These are phyloP conservation scores for Trichoderma sp. DNA, from an alignment of 2,329 filamentous ascomycete species.

Conservation along the genomic window DNA sequence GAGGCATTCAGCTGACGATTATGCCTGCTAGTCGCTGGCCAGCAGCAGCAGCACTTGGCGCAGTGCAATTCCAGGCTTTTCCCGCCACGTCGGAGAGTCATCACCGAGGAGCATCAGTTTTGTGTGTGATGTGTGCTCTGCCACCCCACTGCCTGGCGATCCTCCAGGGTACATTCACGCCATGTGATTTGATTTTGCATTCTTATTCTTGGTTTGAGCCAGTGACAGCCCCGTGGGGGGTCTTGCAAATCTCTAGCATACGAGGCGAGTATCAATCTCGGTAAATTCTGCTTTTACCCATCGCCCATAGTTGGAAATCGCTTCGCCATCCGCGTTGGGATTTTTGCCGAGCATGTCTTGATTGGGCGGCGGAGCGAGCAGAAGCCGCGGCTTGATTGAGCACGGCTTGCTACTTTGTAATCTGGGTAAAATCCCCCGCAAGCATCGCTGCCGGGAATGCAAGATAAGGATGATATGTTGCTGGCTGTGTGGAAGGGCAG, in stretches of 20 bases:
- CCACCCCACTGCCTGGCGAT: slow-evolving; percentile 9
- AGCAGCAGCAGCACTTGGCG: neutral
- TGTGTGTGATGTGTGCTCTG: neutral
- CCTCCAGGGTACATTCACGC: slow-evolving; percentile 8
- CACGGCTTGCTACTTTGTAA: neutral
- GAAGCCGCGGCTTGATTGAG: neutral
- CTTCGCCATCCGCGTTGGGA: neutral
- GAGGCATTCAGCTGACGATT: neutral
- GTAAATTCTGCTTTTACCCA: neutral
- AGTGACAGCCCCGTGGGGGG: slow-evolving; percentile 13
- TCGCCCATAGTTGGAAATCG: neutral
- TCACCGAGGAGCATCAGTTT: neutral
- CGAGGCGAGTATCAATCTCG: neutral
- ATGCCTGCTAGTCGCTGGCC: too few species aligned
- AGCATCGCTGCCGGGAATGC: slow-evolving; percentile 8
- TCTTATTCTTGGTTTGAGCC: neutral
- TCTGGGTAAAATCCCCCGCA: slow-evolving; percentile 5
- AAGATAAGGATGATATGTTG: slow-evolving; percentile 6
- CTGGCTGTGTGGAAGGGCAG: neutral
- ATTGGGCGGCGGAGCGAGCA: neutral
- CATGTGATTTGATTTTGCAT: neutral
- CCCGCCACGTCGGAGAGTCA: neutral
- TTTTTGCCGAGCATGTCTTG: slow-evolving; percentile 5
- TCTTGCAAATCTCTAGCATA: slow-evolving; percentile 1
- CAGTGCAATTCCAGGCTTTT: neutral